These are phyloP conservation scores for Lentinus tigrinus DNA, from an alignment of 768 basidiomycete species.

Conservation along the genomic window DNA sequence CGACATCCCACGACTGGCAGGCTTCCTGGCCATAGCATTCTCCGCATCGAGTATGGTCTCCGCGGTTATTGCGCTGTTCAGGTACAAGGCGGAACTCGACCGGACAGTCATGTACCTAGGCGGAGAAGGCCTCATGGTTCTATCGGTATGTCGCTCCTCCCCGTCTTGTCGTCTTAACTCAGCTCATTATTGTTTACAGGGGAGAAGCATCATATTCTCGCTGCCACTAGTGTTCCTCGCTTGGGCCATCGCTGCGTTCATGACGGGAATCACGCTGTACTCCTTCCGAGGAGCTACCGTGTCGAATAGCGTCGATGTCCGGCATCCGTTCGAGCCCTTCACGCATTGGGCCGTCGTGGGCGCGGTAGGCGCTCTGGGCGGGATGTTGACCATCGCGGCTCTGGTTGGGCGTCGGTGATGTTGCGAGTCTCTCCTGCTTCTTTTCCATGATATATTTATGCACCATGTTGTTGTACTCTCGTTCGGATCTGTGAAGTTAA, in stretches of 20 bases:
- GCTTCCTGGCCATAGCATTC: slow-evolving; percentile 66
- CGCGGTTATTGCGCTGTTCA: slow-evolving; percentile 66
- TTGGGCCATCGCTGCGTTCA: slow-evolving; percentile 68
- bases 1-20: slow-evolving; percentile 58
- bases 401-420: slow-evolving; percentile 25
- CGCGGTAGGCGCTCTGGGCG: slow-evolving; percentile 60
- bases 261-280: slow-evolving; percentile 64
- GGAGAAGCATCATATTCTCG: slow-evolving; percentile 63
- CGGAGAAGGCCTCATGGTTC: slow-evolving; percentile 59
- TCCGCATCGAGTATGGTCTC: slow-evolving; percentile 69
- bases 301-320: slow-evolving; percentile 35
- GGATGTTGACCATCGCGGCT: slow-evolving; percentile 55
- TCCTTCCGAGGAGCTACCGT: slow-evolving; percentile 53
- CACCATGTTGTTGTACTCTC: too few species aligned
- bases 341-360: slow-evolving; percentile 65
- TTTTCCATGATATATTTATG: too few species aligned
- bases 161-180: neutral
- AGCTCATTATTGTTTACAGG: slow-evolving; percentile 33
- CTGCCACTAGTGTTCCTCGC: slow-evolving; percentile 73
- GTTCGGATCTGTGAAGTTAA: too few species aligned
- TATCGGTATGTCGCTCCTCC: slow-evolving; percentile 35
- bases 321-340: slow-evolving; percentile 54
- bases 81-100: slow-evolving; percentile 66
- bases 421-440: neutral
- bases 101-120: slow-evolving; percentile 42